phyloP scores from a whole-genome alignment of 1,139 yeast species.

The Yamadazyma dushanensis region DNA sequence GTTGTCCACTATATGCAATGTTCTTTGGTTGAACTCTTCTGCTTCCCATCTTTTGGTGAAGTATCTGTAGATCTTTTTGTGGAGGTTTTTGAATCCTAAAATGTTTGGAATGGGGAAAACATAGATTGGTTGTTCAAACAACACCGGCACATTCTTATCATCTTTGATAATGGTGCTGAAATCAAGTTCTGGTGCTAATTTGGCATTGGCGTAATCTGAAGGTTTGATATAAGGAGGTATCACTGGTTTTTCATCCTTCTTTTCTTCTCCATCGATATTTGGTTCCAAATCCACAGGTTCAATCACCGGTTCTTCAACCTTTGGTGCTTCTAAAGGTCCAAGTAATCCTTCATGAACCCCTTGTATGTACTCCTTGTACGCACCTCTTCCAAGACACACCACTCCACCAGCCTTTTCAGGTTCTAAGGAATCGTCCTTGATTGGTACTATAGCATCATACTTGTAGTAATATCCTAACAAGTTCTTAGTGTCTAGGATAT shows the following conservation, averaged over 20 bases:
- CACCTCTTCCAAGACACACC: slow-evolving; percentile 91
- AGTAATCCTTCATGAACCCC: slow-evolving; percentile 94
- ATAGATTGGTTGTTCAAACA: slow-evolving; percentile 73
- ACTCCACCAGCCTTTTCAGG: slow-evolving; percentile 70
- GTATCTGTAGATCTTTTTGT: slow-evolving; percentile 73
- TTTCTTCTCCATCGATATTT: background rate
- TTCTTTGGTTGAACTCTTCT: slow-evolving; percentile 63
- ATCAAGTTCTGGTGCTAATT: slow-evolving; percentile 63
- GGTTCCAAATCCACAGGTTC: slow-evolving; percentile 10
- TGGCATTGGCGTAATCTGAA: slow-evolving; percentile 51
- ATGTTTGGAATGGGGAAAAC: slow-evolving; percentile 74
- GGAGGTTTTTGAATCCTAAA: slow-evolving; percentile 76
- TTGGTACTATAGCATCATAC: slow-evolving; percentile 33
- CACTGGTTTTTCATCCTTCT: background rate
- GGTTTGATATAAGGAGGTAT: slow-evolving; percentile 58
- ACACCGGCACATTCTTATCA: slow-evolving; percentile 50
- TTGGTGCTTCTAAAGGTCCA: slow-evolving; percentile 76
- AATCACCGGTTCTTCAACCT: slow-evolving; percentile 21
- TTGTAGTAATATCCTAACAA: slow-evolving; percentile 58
- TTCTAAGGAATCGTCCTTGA: slow-evolving; percentile 33
- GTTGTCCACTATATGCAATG: slow-evolving; percentile 61
- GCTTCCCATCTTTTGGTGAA: slow-evolving; percentile 73
- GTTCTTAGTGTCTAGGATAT: slow-evolving; percentile 52
- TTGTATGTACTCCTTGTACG: slow-evolving; percentile 85
- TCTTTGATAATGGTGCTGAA: slow-evolving; percentile 23